Base-by-base conservation (phyloP, 2,329 filamentous ascomycete genomes). In the Fusarium zealandicum region DNA sequence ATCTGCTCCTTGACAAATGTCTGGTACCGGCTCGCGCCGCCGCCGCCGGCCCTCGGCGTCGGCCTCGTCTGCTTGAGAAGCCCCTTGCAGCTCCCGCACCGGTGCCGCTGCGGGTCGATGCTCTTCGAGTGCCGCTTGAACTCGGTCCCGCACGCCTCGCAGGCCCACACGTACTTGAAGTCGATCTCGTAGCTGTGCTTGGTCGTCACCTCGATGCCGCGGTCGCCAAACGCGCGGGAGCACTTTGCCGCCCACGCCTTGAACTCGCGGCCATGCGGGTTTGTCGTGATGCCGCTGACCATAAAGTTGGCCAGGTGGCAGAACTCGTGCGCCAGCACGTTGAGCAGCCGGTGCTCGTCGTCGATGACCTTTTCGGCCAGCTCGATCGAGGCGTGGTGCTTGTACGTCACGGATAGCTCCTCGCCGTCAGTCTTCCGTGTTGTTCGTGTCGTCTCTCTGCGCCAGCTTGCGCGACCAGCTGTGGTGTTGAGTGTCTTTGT, bases 291-390 rank as follows among this genome's bases (percentile, higher is more conserved):
- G 30, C 87, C 85, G 41, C 82, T 88, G 59, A 98, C 79, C 86
- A 98, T 96, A 73, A 93, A 97, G 67, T 92, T 96, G 36, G 91
- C 88, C 1, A 98, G 78, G 70, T 99, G 95, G 72, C 95, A 98
- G 77, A 95, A 98, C 68, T 99, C 95, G 72, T 99, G 95, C 0
- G 93, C 92, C n/a, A 98, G 76, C 0, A 95, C 92, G 72, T 97
- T 97, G 59, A 95, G 81, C 1, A 98, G 82, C 3, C 91, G 85
- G 52, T 89, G 75, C 63, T 90, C 85, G 67, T 88, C 83, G 69
- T 92, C 86, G 57, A 98, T 92, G 39, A 97, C 88, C 71, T 96
- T 96, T 48, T 90, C 86, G 0, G 93, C 91, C 3, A 98, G 84
- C 70, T 98, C 93, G 68, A 98, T 96, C 13, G 81, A 85, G 9